Percentiles rank a stretch among this genome's conserved stretches.
These are phyloP conservation scores for Ceratocystis papillata DNA, from an alignment of 2,329 filamentous ascomycete genomes.

Conservation along the genomic window DNA sequence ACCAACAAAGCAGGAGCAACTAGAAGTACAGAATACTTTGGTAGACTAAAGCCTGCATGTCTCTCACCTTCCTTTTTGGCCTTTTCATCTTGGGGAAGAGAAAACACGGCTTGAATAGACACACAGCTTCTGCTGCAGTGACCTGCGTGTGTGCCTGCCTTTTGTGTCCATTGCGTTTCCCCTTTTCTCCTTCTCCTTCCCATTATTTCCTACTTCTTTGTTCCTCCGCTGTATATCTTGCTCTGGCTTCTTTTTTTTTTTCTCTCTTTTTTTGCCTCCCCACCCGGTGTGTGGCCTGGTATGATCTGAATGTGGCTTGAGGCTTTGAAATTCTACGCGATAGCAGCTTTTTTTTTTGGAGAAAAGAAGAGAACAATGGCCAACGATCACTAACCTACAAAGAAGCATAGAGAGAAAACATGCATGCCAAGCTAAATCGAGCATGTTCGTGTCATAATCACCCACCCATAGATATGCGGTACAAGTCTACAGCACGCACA, in stretches of 20 bases:
- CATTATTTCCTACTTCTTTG: not conserved
- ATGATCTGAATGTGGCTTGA: not conserved
- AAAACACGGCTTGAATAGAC: not conserved
- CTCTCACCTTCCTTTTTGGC: not conserved
- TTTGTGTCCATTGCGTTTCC: not conserved
- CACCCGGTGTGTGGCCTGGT: not conserved
- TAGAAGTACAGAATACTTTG: not conserved
- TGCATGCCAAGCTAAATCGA: not conserved
- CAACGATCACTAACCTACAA: not conserved
- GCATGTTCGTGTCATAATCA: not conserved
- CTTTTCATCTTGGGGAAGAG: not conserved
- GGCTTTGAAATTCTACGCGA: not conserved
- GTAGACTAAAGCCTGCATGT: not conserved
- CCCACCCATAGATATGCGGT: not conserved
- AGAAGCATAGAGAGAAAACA: not conserved
- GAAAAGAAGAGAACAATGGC: not conserved
- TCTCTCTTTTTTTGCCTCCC: not conserved
- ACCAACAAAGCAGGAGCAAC: not conserved
- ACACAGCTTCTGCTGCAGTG: not conserved
- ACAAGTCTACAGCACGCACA: not conserved
- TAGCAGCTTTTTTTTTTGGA: not conserved
- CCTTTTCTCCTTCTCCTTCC: not conserved
- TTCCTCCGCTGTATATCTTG: not conserved
- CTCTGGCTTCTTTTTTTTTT: not conserved
- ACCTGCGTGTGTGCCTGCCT: conserved; percentile 8